These are phyloP conservation scores for Bassia scoparia DNA, from an alignment of 148 eudicot genomes.

Conservation along the genomic window DNA sequence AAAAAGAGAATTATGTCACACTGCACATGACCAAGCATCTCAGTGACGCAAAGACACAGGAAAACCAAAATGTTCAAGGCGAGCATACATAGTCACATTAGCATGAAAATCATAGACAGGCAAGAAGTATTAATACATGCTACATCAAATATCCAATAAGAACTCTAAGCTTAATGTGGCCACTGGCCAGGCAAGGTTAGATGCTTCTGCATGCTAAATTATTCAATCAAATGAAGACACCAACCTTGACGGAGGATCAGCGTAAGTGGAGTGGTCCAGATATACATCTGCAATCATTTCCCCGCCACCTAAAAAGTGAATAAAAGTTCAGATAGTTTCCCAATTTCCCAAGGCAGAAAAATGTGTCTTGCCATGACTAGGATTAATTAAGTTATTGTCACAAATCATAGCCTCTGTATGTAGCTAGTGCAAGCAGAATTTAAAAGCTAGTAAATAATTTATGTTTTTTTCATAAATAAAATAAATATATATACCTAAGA, in stretches of 20 bases:
- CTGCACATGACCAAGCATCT: neutral
- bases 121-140: neutral
- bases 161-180: neutral
- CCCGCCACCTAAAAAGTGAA: constrained; percentile 72
- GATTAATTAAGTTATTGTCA: neutral
- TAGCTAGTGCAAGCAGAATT: neutral
- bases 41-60: neutral
- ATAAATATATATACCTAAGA: constrained; percentile 53
- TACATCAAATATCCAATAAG: neutral
- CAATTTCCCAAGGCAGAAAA: neutral
- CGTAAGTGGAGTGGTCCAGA: constrained; percentile 88
- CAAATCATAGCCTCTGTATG: neutral
- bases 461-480: constrained; percentile 9
- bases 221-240: constrained; percentile 12
- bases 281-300: constrained; percentile 97
- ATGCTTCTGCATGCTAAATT: constrained; percentile 3
- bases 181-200: too few relatives aligned
- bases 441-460: too few relatives aligned
- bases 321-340: constrained; percentile 16
- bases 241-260: constrained; percentile 97
- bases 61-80: neutral
- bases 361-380: neutral
- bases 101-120: neutral
- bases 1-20: too few relatives aligned
- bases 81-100: neutral